Evolutionary conservation across 495 filamentous ascomycete genomes (phyloP), one percentile per base, ranked within the genome.

Genomic region (Hyaloscypha bicolor): DNA sequence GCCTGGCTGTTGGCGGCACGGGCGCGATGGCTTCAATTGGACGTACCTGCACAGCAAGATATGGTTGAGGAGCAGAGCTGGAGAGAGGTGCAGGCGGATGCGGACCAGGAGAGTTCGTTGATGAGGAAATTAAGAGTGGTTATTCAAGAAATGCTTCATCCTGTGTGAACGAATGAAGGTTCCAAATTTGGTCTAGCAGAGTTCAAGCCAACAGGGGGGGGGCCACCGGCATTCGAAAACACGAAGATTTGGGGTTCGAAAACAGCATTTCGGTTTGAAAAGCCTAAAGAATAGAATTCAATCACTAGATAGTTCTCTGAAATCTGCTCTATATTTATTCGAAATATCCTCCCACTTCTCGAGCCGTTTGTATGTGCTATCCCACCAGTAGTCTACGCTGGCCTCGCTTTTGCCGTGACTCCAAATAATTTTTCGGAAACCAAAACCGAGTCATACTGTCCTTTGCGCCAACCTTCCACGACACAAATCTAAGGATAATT

Each of bases 1-100:
- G 39, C 30, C 39, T 52, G 58, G 35, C 31, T 52, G n/a, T 35
- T 51, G 62, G 37, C 57, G 21, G 58, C 52, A 21, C 21, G n/a
- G 48, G 22, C 14, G 31, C 45, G 51, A 42, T 33, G 35, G 22
- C 14, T 32, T 33, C 67, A 67, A 72, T 69, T 72, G 71, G 45
- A 72, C 71, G 53, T 69, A 72, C 71, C 71, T 56, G 57, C 29
- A 65, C 30, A 56, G 58, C n/a, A 69, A 65, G 25, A 42, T 35
- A 57, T 35, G 32, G 32, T 61, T 33, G 51, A 37, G 37, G n/a
- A 35, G 4, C 31, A 16, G 60, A 19, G 42, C 32, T 16, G 8
- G 32, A 22, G 30, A 31, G 65, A 11, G 21, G 14, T 9, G 25
- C 14, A 39, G 58, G 33, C 39, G 31, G 65, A 39, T 57, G 31